Evolutionary conservation across 345 rosid genomes (phyloP), one percentile per base, ranked within the genome.

Genomic region (Anacardium occidentale): DNA sequence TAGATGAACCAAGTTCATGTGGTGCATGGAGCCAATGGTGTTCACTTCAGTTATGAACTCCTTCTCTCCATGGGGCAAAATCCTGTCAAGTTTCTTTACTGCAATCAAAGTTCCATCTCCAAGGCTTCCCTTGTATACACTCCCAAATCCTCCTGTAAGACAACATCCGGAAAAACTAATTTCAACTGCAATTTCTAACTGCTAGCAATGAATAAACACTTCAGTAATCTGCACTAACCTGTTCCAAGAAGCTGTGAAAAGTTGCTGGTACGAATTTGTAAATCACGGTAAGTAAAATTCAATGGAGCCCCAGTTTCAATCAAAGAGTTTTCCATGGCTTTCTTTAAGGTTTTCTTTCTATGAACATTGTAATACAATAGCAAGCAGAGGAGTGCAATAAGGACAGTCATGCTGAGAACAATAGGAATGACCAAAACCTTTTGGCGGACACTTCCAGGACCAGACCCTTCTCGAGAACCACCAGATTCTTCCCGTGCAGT

Each of bases 1-100:
- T 21, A 91, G 81, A 26, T 84, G 94, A 68, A 90, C 95, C 51
- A 92, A 84, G 79, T 85, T 90, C 86, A 89, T 74, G 75, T 92
- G 98, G 83, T 92, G 98, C 83, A 89, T 87, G n/a, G 90, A 90
- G 45, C 98, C 83, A 52, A 92, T 89, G n/a, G 96, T 85, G 73
- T 90, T 85, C 47, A 92, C 94, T 85, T 92, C 98, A n/a, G 96
- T 85, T 60, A 84, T 73, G 51, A 92, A 92, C 64, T 85, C 92
- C 77, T 73, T 85, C 72, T 90, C 88, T 1, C 92, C 98, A 47
- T 90, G 96, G 18, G 90, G 85, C 71, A 86, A 86, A 29, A 84
- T 85, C 75, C 82, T 77, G 54, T 90, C 90, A 44, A 92, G 82
- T 75, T 87, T 83, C 85, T 92, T 92, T 51, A 89, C 96, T 0